Percentiles rank a stretch among this genome's conserved stretches.
Conservation (phyloP, 805 yeast genomes). For the Candida rishiriensis region DNA sequence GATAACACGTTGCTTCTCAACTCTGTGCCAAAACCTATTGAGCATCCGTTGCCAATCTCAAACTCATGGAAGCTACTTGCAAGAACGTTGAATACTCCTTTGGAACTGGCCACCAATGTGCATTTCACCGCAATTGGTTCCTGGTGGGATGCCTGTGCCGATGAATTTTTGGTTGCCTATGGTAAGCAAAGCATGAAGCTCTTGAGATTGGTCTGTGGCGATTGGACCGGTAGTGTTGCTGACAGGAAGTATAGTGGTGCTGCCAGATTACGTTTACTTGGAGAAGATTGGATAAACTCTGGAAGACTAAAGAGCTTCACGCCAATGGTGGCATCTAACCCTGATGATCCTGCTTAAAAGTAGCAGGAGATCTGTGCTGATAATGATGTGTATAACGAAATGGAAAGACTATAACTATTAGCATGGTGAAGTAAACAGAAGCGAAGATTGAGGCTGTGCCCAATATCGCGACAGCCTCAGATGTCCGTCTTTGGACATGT, state of each 20-base stretch:
- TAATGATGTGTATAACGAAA: not conserved
- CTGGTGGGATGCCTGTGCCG: constrained; percentile 90
- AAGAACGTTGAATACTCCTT: constrained; percentile 57
- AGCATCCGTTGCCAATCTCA: constrained; percentile 53
- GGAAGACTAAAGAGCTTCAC: constrained; percentile 45
- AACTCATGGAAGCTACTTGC: constrained; percentile 72
- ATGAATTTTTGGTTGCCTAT: constrained; percentile 49
- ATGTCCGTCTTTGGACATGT: no score
- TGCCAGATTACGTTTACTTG: constrained; percentile 66
- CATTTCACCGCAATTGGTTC: constrained; percentile 69
- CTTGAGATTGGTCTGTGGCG: constrained; percentile 39
- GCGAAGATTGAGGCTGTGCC: no score
- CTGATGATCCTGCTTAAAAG: constrained; percentile 16
- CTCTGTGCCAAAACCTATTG: constrained; percentile 8
- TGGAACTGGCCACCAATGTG: constrained; percentile 49
- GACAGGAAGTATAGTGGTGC: constrained; percentile 68
- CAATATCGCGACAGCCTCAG: no score
- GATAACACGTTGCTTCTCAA: constrained; percentile 10
- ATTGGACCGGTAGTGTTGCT: constrained; percentile 50
- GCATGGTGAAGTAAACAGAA: no score
- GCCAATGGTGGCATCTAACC: constrained; percentile 29
- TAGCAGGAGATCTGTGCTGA: no score
- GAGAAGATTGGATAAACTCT: constrained; percentile 66
- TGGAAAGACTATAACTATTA: no score
- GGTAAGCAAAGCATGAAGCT: constrained; percentile 70